A percentile compares a stretch with the other conserved stretches of the same genome.
These are phyloP conservation scores for Linum usitatissimum DNA, from an alignment of 345 rosid genomes.

Conservation along the genomic window DNA sequence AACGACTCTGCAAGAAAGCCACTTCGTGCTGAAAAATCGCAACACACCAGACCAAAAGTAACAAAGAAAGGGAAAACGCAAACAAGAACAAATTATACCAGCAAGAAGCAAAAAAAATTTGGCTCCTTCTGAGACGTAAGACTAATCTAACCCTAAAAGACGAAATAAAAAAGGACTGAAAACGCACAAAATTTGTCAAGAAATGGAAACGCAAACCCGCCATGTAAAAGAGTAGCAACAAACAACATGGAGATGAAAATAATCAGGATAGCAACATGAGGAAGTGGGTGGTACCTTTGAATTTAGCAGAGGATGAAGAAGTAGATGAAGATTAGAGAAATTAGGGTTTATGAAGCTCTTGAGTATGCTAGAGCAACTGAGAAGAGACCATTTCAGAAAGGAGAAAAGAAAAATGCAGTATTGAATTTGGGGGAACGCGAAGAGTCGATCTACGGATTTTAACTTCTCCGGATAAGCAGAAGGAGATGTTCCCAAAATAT, in stretches of 20 bases:
- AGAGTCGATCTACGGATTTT: background rate
- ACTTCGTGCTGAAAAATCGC: background rate
- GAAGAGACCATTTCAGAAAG: background rate
- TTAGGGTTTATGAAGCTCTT: background rate
- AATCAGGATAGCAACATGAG: no score
- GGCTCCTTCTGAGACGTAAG: background rate
- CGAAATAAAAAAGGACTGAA: background rate
- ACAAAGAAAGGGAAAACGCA: no score
- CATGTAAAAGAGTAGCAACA: no score
- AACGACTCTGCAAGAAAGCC: background rate
- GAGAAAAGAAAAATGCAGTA: background rate
- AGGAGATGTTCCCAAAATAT: no score
- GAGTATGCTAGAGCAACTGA: background rate
- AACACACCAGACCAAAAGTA: background rate
- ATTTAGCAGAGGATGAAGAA: no score
- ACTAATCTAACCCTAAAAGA: background rate
- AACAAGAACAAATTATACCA: no score
- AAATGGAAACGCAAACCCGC: no score
- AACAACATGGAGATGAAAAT: no score
- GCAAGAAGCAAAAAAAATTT: background rate
- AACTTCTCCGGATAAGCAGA: no score
- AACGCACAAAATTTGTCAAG: background rate
- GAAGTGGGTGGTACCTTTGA: background rate
- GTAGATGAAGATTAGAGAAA: background rate
- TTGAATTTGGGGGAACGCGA: background rate